Evolutionary conservation across 106 monocot genomes (phyloP).

Genomic region (Apostasia shenzhenica): DNA sequence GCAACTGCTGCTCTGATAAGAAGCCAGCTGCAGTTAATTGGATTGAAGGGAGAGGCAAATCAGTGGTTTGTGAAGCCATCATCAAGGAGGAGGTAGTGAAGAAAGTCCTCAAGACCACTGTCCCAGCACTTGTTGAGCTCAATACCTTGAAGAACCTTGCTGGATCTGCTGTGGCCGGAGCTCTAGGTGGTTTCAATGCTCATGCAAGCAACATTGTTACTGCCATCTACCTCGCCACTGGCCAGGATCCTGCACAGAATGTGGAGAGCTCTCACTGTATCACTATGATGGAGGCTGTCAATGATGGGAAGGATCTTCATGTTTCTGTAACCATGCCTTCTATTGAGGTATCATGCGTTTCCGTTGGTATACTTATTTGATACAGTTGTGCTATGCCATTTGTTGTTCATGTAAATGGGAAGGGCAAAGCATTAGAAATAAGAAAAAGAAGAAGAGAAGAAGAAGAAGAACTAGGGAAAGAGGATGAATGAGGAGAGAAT

Average conservation of each 20-base stretch:
- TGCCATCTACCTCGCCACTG: slow-evolving; percentile 83
- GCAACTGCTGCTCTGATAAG: slow-evolving; percentile 93
- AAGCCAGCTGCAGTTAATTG: slow-evolving; percentile 90
- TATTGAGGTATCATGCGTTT: slow-evolving; percentile 48
- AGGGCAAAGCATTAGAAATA: too few species aligned
- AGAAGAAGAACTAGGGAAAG: too few species aligned
- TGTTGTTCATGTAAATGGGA: too few species aligned
- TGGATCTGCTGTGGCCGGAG: slow-evolving; percentile 89
- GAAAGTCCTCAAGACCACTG: slow-evolving; percentile 70
- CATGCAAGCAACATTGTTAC: slow-evolving; percentile 88
- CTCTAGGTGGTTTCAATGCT: slow-evolving; percentile 88
- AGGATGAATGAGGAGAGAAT: too few species aligned
- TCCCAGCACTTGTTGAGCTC: slow-evolving; percentile 59
- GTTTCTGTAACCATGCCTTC: slow-evolving; percentile 92
- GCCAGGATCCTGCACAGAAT: slow-evolving; percentile 94
- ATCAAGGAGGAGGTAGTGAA: slow-evolving; percentile 67
- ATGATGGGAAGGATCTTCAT: slow-evolving; percentile 76
- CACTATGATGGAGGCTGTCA: slow-evolving; percentile 88
- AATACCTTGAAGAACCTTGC: slow-evolving; percentile 83
- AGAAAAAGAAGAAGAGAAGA: too few species aligned
- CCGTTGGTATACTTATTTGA: too few species aligned
- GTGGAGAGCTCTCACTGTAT: slow-evolving; percentile 93
- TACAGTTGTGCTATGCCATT: too few species aligned
- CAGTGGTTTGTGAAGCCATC: slow-evolving; percentile 84
- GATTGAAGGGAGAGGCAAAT: slow-evolving; percentile 92